Percentiles rank a stretch among this genome's conserved stretches.
Conservation (phyloP, 1,284 basidiomycete genomes). For the Boletus mariae region DNA sequence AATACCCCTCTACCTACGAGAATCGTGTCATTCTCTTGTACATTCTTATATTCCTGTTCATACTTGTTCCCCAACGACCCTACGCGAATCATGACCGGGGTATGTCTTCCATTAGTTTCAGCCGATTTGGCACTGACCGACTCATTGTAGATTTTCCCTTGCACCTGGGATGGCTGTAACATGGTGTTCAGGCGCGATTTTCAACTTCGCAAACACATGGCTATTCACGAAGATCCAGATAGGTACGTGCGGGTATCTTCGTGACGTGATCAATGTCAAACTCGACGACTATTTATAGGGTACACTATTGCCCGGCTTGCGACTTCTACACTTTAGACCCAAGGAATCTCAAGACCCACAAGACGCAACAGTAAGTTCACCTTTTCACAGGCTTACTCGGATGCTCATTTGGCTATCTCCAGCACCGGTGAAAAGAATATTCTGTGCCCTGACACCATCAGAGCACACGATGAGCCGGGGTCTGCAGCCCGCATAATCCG, state of each 20-base stretch:
- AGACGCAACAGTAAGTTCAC: constrained; percentile 12
- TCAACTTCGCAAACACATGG: constrained; percentile 15
- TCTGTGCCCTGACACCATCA: constrained; percentile 1
- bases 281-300: neutral
- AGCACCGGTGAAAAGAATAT: constrained; percentile 16
- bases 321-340: constrained; percentile 8
- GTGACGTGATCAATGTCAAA: neutral
- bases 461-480: neutral
- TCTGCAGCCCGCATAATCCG: neutral
- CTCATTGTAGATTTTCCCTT: constrained; percentile 9
- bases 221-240: constrained; percentile 2
- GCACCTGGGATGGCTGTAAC: constrained; percentile 6
- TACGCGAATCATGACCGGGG: constrained; percentile 4
- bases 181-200: constrained; percentile 3
- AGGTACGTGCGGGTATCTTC: neutral
- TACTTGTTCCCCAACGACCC: neutral
- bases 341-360: constrained; percentile 7
- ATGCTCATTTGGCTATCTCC: neutral
- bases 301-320: constrained; percentile 9
- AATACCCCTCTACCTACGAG: neutral
- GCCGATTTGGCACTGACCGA: neutral
- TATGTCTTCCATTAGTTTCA: neutral
- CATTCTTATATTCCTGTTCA: neutral
- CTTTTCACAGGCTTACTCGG: neutral
- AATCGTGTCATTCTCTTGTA: constrained; percentile 11